Conservation (phyloP, 1,139 yeast genomes). For the Kluyveromyces marxianus region DNA sequence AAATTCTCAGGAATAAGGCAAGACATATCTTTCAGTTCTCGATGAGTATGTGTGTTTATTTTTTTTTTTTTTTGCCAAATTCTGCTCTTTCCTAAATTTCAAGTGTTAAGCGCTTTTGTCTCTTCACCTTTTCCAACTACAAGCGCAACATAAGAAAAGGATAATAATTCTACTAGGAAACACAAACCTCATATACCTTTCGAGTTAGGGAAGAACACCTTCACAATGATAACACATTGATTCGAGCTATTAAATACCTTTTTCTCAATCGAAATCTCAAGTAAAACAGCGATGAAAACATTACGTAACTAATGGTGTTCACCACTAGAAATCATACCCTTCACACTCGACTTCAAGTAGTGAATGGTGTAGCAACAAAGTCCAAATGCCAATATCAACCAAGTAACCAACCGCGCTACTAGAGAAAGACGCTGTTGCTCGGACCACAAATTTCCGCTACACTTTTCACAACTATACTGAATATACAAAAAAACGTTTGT, state of each 20-base stretch:
- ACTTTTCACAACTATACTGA: not conserved
- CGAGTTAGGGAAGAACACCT: not conserved
- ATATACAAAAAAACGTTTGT: not conserved
- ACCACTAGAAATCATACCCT: not conserved
- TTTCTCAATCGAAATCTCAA: not conserved
- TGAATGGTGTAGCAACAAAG: not conserved
- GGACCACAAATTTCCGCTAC: not conserved
- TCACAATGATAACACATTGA: not conserved
- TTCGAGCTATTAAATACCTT: not conserved
- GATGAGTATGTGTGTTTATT: not conserved
- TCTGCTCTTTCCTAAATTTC: not conserved
- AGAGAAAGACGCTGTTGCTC: not conserved
- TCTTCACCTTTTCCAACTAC: not conserved
- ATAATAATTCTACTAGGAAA: not conserved
- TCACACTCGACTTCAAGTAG: not conserved
- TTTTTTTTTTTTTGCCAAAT: not conserved
- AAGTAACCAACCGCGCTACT: not conserved
- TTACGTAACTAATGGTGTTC: not conserved
- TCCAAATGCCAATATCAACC: not conserved
- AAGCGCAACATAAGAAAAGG: not conserved
- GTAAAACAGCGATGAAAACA: not conserved
- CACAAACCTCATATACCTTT: not conserved
- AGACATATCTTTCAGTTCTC: not conserved
- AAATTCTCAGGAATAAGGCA: not conserved
- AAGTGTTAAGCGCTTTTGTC: not conserved